phyloP scores from a whole-genome alignment of 129 eudicot species.

The Smallanthus sonchifolius region DNA sequence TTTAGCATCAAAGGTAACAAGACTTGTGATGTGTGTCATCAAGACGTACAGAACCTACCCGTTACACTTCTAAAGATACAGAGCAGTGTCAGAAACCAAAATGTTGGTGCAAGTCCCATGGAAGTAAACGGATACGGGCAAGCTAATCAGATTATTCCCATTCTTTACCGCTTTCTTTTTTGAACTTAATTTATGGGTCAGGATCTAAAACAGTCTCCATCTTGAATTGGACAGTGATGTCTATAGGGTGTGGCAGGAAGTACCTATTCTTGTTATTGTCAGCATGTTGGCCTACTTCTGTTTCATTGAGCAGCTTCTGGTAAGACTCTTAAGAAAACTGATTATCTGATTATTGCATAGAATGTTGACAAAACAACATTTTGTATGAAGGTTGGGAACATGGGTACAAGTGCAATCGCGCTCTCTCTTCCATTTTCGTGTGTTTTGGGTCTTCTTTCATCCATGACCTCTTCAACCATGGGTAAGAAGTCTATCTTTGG shows the following conservation, averaged over 20 bases:
- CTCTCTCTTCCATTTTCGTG: constrained; percentile 94
- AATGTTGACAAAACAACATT: constrained; percentile 6
- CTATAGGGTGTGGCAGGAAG: constrained; percentile 87
- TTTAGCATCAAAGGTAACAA: constrained; percentile 93
- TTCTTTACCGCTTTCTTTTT: not conserved
- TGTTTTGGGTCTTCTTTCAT: constrained; percentile 73
- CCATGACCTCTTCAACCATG: constrained; percentile 94
- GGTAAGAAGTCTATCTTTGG: constrained; percentile 48
- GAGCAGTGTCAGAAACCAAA: constrained; percentile 40
- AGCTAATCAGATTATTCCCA: constrained; percentile 11
- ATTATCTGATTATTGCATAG: not conserved
- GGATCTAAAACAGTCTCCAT: constrained; percentile 19
- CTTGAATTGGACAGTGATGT: constrained; percentile 28
- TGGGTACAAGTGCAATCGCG: constrained; percentile 85
- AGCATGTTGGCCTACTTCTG: constrained; percentile 92
- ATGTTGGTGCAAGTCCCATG: constrained; percentile 21
- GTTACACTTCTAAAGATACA: constrained; percentile 82
- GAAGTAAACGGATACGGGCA: constrained; percentile 71
- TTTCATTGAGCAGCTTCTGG: constrained; percentile 93
- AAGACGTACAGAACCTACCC: constrained; percentile 76
- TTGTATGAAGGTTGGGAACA: constrained; percentile 54
- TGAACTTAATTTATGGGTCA: not conserved
- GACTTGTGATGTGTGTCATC: constrained; percentile 85
- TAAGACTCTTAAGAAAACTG: constrained; percentile 19
- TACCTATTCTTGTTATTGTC: constrained; percentile 84